phyloP scores from a whole-genome alignment of 208 protist species.

The Acanthamoeba castellanii region DNA sequence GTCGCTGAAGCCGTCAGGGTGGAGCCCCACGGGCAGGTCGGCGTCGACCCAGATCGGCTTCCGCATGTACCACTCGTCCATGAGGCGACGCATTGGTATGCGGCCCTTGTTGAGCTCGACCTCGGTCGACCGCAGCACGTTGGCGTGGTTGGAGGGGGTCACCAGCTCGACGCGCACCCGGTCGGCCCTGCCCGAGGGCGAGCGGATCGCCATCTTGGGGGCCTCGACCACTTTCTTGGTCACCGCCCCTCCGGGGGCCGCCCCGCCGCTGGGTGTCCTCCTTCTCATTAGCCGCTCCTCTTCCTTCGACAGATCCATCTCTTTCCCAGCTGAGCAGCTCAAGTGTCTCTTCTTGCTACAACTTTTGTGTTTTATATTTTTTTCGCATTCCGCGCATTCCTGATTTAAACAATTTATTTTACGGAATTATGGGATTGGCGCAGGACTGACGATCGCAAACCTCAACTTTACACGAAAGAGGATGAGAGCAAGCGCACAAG shows the following conservation, averaged over 20 bases:
- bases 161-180: conserved; percentile 1
- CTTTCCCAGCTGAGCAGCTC: neutral
- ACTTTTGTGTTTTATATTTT: too few relatives aligned
- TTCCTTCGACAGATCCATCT: neutral
- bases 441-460: too few relatives aligned
- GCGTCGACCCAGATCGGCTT: conserved; percentile 55
- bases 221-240: neutral
- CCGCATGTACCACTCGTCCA: conserved; percentile 29
- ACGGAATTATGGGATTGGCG: neutral
- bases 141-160: conserved; percentile 28
- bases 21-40: conserved; percentile 5
- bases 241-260: neutral
- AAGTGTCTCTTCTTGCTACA: too few relatives aligned
- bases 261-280: neutral
- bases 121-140: conserved; percentile 4
- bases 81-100: neutral
- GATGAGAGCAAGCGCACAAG: neutral
- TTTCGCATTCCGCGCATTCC: neutral
- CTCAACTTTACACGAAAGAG: too few relatives aligned
- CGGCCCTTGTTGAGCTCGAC: conserved; percentile 40
- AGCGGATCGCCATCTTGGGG: neutral
- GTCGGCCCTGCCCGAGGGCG: neutral
- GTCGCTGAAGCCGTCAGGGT: conserved; percentile 48
- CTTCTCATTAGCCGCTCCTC: neutral
- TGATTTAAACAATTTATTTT: neutral